Percentiles rank a stretch among this genome's conserved stretches.
These are phyloP conservation scores for Aureobasidium pullulans DNA, from an alignment of 2,329 filamentous ascomycete species.

Conservation along the genomic window DNA sequence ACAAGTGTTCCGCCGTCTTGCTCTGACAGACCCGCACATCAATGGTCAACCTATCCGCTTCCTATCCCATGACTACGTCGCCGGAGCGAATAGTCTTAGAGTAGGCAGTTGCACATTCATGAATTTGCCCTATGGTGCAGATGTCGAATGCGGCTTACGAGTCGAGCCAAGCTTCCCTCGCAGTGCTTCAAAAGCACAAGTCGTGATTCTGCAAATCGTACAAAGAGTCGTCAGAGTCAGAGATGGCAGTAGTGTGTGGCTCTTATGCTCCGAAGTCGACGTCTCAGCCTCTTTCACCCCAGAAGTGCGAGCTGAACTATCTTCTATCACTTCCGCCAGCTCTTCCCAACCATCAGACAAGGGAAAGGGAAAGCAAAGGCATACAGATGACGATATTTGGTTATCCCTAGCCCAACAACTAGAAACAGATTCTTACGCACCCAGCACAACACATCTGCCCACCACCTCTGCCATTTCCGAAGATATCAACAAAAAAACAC, in stretches of 20 bases:
- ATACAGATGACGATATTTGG: neutral
- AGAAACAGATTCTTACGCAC: neutral
- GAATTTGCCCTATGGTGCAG: slow-evolving; percentile 23
- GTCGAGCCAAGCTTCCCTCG: slow-evolving; percentile 17
- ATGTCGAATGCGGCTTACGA: slow-evolving; percentile 22
- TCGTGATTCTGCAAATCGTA: slow-evolving; percentile 23
- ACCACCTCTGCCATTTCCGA: neutral
- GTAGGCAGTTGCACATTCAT: slow-evolving; percentile 24
- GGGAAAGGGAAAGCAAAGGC: neutral
- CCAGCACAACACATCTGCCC: neutral
- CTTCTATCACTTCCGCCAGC: neutral
- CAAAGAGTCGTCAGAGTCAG: slow-evolving; percentile 23
- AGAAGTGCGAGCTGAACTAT: neutral
- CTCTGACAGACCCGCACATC: slow-evolving; percentile 22
- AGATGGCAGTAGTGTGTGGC: slow-evolving; percentile 19
- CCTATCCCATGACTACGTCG: slow-evolving; percentile 19
- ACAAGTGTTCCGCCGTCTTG: slow-evolving; percentile 14
- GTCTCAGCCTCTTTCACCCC: slow-evolving; percentile 17
- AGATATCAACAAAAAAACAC: neutral
- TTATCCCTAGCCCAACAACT: neutral
- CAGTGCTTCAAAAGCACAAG: neutral
- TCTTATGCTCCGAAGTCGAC: slow-evolving; percentile 24
- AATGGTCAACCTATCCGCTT: slow-evolving; percentile 24
- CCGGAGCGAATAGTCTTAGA: slow-evolving; percentile 17
- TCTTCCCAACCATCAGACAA: neutral